Percentiles rank a stretch among this genome's conserved stretches.
Evolutionary conservation across 78 protist species (phyloP).

Genomic region (Pelomyxa schiedti): DNA sequence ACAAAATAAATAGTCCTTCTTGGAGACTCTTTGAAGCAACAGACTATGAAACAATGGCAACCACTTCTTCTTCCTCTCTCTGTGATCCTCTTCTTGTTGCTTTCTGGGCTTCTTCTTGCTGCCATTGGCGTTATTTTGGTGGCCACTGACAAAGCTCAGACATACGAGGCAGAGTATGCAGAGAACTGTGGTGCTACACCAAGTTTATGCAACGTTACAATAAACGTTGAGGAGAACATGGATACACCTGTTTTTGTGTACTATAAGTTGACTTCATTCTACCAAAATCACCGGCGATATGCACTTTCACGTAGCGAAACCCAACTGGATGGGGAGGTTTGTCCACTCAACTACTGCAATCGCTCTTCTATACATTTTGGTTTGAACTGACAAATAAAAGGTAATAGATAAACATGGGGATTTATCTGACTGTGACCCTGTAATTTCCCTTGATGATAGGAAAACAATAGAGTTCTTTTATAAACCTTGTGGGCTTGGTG

Average conservation of each 20-base stretch:
- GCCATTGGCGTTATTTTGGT: slow-evolving; percentile 75
- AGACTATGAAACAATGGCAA: slow-evolving; percentile 87
- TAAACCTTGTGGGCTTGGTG: slow-evolving; percentile 86
- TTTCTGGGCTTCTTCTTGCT: slow-evolving; percentile 66
- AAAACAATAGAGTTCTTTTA: background rate
- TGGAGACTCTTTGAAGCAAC: slow-evolving; percentile 70
- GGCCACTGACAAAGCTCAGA: slow-evolving; percentile 18
- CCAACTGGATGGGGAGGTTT: slow-evolving; percentile 46
- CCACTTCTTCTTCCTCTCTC: slow-evolving; percentile 85
- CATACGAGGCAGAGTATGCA: slow-evolving; percentile 35
- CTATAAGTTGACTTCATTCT: slow-evolving; percentile 72
- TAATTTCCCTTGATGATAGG: slow-evolving; percentile 5
- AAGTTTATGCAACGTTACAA: slow-evolving; percentile 8
- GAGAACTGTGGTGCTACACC: slow-evolving; percentile 6
- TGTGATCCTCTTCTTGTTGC: slow-evolving; percentile 68
- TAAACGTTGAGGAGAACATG: slow-evolving; percentile 21
- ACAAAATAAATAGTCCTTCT: too few species aligned
- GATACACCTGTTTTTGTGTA: slow-evolving; percentile 72
- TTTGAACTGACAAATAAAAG: background rate
- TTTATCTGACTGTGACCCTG: slow-evolving; percentile 70
- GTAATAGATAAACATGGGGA: background rate
- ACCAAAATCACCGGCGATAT: slow-evolving; percentile 83
- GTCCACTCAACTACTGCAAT: background rate
- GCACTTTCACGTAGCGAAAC: slow-evolving; percentile 20
- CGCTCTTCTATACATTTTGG: background rate